Conservation (phyloP, 2,329 filamentous ascomycete species). For the Tolypocladium tundrense region DNA sequence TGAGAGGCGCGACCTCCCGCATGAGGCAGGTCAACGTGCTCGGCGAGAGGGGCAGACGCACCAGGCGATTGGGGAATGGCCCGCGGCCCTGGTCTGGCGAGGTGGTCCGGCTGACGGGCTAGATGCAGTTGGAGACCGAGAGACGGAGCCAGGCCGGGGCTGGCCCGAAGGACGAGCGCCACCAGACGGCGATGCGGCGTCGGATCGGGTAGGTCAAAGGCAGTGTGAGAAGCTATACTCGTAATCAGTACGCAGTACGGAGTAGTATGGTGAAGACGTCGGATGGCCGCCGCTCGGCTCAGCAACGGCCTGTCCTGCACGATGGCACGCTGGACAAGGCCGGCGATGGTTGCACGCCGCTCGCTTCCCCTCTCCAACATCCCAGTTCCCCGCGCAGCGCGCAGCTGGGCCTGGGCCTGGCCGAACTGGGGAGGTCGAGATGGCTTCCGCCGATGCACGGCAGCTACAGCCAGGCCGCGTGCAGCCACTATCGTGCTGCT, state of each 20-base stretch:
- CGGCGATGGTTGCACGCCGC: too few species aligned
- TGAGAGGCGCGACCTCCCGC: constrained; percentile 12
- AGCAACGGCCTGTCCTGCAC: neutral
- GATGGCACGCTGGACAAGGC: too few species aligned
- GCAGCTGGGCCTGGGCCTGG: neutral
- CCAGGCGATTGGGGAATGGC: neutral
- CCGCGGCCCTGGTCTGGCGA: neutral
- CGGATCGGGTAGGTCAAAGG: neutral
- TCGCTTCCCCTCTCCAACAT: too few species aligned
- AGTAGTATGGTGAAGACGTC: too few species aligned
- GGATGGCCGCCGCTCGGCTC: neutral
- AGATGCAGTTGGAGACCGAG: neutral
- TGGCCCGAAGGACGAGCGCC: neutral
- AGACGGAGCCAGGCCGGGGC: neutral
- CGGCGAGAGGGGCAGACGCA: neutral
- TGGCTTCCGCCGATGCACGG: too few species aligned
- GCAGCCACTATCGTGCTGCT: too few species aligned
- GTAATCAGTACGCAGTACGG: too few species aligned
- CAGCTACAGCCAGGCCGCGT: too few species aligned
- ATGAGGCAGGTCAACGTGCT: constrained; percentile 17
- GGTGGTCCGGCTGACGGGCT: neutral
- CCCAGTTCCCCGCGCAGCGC: too few species aligned
- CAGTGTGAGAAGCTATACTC: too few species aligned
- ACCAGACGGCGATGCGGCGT: neutral
- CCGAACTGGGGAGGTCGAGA: neutral